Base-by-base conservation (phyloP, 2,329 filamentous ascomycete genomes). In the Apiospora hydei region DNA sequence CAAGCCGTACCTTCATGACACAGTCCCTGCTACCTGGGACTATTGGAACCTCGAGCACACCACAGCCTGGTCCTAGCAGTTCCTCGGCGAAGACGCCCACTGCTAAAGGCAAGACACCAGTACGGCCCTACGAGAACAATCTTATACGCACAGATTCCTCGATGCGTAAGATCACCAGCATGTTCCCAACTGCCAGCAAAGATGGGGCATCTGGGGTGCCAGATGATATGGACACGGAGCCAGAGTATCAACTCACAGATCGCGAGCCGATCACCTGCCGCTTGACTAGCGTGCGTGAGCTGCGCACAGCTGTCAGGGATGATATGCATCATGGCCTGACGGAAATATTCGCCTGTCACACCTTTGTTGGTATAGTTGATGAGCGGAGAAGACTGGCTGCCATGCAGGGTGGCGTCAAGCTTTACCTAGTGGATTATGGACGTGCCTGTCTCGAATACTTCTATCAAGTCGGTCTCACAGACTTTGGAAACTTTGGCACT, bases 341-440 rank as follows among this genome's bases (percentile, higher is more conserved):
- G 0, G 95, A 98, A 72, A 90, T 96, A 18, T 94, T 98, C 77
- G 91, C 93, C 16, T 91, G 91, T 26, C 95, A 97, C 80, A 98
- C 94, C 0, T 99, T 98, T 81, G 94, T 99, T 67, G 96, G 96
- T 2, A 87, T 99, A 38, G 94, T 98, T 1, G 96, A 99, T 78
- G 93, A 96, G 78, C 89, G 88, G 53, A 92, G 94, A 69, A 93
- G 96, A 14, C 89, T 99, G 16, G 95, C 92, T n/a, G 95, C 96
- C 21, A 93, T 99, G 49, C 96, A 99, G 83, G 92, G 94, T 47
- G 96, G 96, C 18, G 93, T 98, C 11, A 97, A 95, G 80, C 88
- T 99, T 10, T 98, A 93, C 81, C 89, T 99, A 30, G 88, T 99
- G 70, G 96, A 99, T 82, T 99, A 99, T 79, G 96, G 95, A 14